Conservation (phyloP, 1,284 basidiomycete species). For the Tilletiopsis washingtonensis region DNA sequence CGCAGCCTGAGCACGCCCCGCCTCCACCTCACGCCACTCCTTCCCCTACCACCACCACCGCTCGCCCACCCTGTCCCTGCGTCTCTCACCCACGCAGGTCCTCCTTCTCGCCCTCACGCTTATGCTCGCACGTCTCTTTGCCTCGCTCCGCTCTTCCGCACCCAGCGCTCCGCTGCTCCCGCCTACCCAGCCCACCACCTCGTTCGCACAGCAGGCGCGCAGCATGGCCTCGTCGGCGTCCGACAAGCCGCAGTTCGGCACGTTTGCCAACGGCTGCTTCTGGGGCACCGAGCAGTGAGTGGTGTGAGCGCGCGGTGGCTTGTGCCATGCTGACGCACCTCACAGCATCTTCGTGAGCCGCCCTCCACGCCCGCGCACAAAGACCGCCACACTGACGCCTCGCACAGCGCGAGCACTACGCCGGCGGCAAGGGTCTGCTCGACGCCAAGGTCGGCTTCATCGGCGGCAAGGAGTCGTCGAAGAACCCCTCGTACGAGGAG, state of each 20-base stretch:
- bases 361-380: no score
- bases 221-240: not conserved
- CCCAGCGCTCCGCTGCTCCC: no score
- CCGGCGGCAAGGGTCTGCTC: slow-evolving; percentile 38
- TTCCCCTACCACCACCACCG: no score
- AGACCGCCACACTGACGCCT: no score
- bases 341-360: slow-evolving; percentile 16
- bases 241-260: slow-evolving; percentile 20
- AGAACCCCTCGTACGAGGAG: slow-evolving; percentile 57
- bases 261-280: slow-evolving; percentile 40
- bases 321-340: not conserved
- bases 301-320: not conserved
- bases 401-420: slow-evolving; percentile 30
- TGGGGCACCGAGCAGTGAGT: slow-evolving; percentile 39
- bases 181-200: not conserved
- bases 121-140: no score
- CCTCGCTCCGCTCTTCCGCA: no score
- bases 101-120: no score
- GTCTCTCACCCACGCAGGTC: no score
- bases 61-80: no score
- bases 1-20: no score
- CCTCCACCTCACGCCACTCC: no score
- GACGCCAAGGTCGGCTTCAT: slow-evolving; percentile 41
- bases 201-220: not conserved
- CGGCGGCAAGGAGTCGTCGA: slow-evolving; percentile 35